A percentile compares a stretch with the other conserved stretches of the same genome.
Conservation (phyloP, 495 filamentous ascomycete species). For the Penicillium pulvis region DNA sequence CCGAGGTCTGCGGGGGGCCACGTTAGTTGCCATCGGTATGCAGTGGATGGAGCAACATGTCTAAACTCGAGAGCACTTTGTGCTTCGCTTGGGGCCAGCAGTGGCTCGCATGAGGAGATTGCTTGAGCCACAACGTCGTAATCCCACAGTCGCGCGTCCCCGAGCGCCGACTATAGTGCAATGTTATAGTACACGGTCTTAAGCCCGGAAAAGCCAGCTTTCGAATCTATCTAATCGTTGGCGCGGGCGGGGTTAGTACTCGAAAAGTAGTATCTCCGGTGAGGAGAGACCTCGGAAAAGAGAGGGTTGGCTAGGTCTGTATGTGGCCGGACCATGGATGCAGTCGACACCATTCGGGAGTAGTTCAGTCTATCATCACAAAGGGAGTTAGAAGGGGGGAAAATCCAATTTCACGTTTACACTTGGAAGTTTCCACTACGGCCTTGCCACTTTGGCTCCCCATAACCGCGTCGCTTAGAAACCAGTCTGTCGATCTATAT, state of each 20-base stretch:
- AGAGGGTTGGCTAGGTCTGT: not conserved
- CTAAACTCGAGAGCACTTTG: not conserved
- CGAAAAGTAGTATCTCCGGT: not conserved
- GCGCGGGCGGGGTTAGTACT: not conserved
- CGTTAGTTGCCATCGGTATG: no score
- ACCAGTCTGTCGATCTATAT: not conserved
- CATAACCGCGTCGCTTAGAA: not conserved
- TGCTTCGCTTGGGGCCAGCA: conserved; percentile 1
- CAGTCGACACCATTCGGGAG: not conserved
- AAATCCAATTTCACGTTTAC: not conserved
- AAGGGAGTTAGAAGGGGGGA: not conserved
- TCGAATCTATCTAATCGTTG: not conserved
- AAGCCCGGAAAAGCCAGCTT: not conserved
- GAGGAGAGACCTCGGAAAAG: not conserved
- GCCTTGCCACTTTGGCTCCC: not conserved
- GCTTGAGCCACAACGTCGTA: conserved; percentile 11
- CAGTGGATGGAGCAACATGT: no score
- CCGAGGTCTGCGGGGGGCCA: no score
- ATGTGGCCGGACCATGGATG: conserved; percentile 1
- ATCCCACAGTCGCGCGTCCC: conserved; percentile 5
- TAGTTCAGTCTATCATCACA: not conserved
- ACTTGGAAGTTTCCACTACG: not conserved
- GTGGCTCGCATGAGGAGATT: not conserved
- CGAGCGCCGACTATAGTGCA: not conserved
- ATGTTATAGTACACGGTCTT: not conserved